Evolutionary conservation across 805 yeast genomes (phyloP).

Genomic region (Candida schatavii): DNA sequence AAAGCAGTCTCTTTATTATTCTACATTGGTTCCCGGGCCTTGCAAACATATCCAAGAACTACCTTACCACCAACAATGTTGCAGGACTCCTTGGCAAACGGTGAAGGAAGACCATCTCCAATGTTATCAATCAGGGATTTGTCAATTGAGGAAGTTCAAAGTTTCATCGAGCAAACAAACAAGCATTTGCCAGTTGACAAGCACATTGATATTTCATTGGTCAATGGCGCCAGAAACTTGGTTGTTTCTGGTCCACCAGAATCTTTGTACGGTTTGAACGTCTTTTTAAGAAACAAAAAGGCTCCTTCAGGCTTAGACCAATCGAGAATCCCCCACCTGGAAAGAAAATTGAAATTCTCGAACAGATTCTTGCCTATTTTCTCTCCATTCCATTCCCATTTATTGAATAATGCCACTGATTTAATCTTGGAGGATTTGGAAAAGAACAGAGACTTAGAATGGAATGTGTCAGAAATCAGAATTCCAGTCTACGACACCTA

Average conservation of each 20-base stretch:
- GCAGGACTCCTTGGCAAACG: conserved; percentile 87
- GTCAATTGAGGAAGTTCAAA: conserved; percentile 73
- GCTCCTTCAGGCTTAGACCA: conserved; percentile 94
- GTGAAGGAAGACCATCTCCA: conserved; percentile 96
- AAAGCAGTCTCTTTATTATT: conserved; percentile 84
- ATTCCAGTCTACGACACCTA: conserved; percentile 92
- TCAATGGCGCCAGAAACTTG: conserved; percentile 93
- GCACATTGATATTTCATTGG: conserved; percentile 84
- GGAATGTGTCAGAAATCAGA: conserved; percentile 51
- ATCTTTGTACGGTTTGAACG: conserved; percentile 91
- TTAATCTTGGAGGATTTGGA: conserved; percentile 64
- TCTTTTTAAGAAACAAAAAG: conserved; percentile 88
- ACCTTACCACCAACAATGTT: conserved; percentile 90
- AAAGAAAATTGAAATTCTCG: conserved; percentile 90
- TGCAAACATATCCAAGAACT: conserved; percentile 87
- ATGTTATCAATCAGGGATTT: conserved; percentile 94
- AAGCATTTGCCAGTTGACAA: conserved; percentile 89
- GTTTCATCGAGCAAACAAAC: conserved; percentile 80
- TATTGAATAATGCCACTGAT: conserved; percentile 70
- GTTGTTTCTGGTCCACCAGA: conserved; percentile 98
- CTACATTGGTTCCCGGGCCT: conserved; percentile 91
- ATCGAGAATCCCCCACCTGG: conserved; percentile 88
- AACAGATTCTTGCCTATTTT: conserved; percentile 93
- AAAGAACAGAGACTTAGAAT: conserved; percentile 51
- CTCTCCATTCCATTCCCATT: conserved; percentile 94